Base-by-base conservation (phyloP, 345 rosid genomes). In the Salix koriyanagi region DNA sequence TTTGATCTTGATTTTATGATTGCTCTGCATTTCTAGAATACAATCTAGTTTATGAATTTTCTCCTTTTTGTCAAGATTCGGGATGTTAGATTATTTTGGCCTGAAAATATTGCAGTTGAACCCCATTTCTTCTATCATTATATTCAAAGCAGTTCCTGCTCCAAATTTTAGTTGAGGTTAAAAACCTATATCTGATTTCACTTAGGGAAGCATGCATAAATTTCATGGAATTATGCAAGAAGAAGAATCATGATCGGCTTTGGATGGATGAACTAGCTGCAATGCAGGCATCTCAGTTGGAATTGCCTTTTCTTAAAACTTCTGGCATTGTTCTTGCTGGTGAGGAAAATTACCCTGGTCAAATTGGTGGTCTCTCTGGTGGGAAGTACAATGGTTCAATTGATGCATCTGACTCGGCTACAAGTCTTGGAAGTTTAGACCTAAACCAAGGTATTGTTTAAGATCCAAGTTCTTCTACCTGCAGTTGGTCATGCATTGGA, bases 191-290 rank as follows among this genome's bases (percentile, higher is more conserved):
- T 65, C 50, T 48, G 46, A 44, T 72, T 77, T 76, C 56, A n/a
- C 70, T 41, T 80, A 96, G 98, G 90, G 92, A 92, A 86, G 99
- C 99, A 64, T 96, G 99, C 87, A 65, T 91, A 61, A 90, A 90
- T 85, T 96, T 93, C 85, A 64, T 89, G 81, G 93, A 93, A 52
- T 83, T 96, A 77, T 96, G 99, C 94, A 92, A 92, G 89, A 89
- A 88, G 84, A 96, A 96, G 94, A 93, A 91, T 48, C 94, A 93
- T 84, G 99, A 96, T 82, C 87, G 92, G 74, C 88, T 88, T 65
- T 96, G 99, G 99, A 89, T 91, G 81, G 95, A 91, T 77, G 98
- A 96, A 83, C 85, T 96, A 69, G 94, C 97, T 0, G 98, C 97
- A 72, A 92, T 96, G 97, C 94, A 91, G 81, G 95, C 97, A 73